These are phyloP conservation scores for Gnaphalium uliginosum DNA, from an alignment of 129 eudicot species.

Conservation along the genomic window DNA sequence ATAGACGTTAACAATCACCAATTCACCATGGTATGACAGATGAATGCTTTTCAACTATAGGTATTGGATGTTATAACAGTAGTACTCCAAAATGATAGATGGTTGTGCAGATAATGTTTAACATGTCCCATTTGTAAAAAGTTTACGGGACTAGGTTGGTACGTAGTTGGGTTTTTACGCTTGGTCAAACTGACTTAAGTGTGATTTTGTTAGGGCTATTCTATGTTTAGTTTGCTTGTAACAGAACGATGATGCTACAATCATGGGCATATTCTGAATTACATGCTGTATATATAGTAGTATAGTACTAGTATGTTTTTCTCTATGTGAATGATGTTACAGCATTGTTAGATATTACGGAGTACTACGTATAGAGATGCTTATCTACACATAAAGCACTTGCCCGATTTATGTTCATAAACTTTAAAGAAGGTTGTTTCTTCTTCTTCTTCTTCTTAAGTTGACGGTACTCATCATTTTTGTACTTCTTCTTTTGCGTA, in stretches of 20 bases:
- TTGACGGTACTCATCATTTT: no score
- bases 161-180: background rate
- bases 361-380: no score
- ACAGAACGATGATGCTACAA: background rate
- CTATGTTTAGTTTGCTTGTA: background rate
- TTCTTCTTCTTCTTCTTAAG: no score
- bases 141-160: background rate
- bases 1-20: no score
- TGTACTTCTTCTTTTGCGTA: no score
- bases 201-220: background rate
- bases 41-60: background rate
- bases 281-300: background rate
- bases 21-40: background rate
- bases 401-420: no score
- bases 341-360: no score
- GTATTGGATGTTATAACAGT: background rate
- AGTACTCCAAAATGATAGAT: conserved; percentile 1
- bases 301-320: no score
- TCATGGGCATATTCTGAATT: background rate
- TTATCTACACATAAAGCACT: no score
- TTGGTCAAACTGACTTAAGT: no score
- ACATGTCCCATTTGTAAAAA: background rate
- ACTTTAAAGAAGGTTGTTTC: no score
- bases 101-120: background rate
- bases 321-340: no score